Conservation (phyloP, 805 yeast species). For the Saccharomycopsis sp. region DNA sequence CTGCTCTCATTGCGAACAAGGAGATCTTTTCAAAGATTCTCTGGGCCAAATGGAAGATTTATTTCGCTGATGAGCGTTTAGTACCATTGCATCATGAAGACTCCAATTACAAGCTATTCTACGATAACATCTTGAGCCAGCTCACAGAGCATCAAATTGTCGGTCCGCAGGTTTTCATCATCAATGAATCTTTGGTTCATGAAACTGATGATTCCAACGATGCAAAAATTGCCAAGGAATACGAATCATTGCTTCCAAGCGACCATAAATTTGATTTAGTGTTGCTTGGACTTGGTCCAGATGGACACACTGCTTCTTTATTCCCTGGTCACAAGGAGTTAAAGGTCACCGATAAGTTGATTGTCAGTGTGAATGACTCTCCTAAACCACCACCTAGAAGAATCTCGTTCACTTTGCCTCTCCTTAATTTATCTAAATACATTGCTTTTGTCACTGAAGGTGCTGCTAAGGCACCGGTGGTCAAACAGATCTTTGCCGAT, state of each 20-base stretch:
- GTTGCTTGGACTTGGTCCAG: slow-evolving; percentile 95
- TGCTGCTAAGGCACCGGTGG: slow-evolving; percentile 66
- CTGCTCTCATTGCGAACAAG: slow-evolving; percentile 57
- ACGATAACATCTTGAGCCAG: slow-evolving; percentile 52
- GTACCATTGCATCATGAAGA: slow-evolving; percentile 79
- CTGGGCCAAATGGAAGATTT: slow-evolving; percentile 76
- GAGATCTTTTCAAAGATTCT: slow-evolving; percentile 39
- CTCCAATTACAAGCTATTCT: slow-evolving; percentile 79
- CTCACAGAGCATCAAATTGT: slow-evolving; percentile 29
- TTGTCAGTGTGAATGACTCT: slow-evolving; percentile 83
- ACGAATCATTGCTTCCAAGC: slow-evolving; percentile 77
- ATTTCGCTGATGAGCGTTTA: slow-evolving; percentile 85
- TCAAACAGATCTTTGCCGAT: slow-evolving; percentile 61
- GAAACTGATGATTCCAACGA: slow-evolving; percentile 41
- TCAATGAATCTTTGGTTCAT: slow-evolving; percentile 65
- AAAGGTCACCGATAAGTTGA: slow-evolving; percentile 83
- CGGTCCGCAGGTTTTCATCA: slow-evolving; percentile 73
- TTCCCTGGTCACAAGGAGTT: slow-evolving; percentile 75
- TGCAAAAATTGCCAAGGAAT: slow-evolving; percentile 89
- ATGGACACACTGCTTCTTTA: slow-evolving; percentile 93
- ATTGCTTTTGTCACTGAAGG: slow-evolving; percentile 97
- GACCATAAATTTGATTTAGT: slow-evolving; percentile 91
- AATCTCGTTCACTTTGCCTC: slow-evolving; percentile 89
- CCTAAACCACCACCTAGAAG: slow-evolving; percentile 85
- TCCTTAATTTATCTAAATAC: slow-evolving; percentile 85